Evolutionary conservation across 2,329 filamentous ascomycete genomes (phyloP).

Genomic region (Dactylellina cionopaga): DNA sequence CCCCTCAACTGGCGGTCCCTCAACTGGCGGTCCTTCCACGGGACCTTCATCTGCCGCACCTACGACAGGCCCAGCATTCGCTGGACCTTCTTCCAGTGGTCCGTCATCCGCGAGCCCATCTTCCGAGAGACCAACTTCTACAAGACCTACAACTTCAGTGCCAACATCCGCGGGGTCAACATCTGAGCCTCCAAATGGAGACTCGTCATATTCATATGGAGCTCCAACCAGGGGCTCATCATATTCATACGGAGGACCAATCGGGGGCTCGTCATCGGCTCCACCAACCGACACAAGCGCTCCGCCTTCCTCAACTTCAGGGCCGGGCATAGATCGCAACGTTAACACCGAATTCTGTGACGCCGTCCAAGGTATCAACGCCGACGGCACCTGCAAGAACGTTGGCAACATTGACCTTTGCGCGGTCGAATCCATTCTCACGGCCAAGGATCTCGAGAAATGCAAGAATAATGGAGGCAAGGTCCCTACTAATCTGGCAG

Average conservation of each 20-base stretch:
- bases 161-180: background rate
- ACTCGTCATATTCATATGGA: background rate
- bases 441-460: constrained; percentile 3
- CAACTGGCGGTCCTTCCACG: background rate
- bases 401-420: constrained; percentile 34
- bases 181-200: background rate
- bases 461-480: constrained; percentile 30
- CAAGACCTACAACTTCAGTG: background rate
- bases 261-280: background rate
- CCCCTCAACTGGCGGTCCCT: background rate
- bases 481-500: constrained; percentile 29
- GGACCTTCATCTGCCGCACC: background rate
- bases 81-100: background rate
- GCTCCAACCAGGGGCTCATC: background rate
- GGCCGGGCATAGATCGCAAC: background rate
- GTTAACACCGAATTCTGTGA: constrained; percentile 32
- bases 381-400: constrained; percentile 19
- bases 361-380: constrained; percentile 10
- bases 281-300: background rate
- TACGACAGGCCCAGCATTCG: background rate
- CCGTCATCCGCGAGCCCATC: background rate
- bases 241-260: no score
- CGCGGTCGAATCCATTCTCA: constrained; percentile 12
- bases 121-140: background rate
- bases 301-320: background rate